Evolutionary conservation across 257 asterid species (phyloP).

Genomic region (Solanum pinnatisectum): DNA sequence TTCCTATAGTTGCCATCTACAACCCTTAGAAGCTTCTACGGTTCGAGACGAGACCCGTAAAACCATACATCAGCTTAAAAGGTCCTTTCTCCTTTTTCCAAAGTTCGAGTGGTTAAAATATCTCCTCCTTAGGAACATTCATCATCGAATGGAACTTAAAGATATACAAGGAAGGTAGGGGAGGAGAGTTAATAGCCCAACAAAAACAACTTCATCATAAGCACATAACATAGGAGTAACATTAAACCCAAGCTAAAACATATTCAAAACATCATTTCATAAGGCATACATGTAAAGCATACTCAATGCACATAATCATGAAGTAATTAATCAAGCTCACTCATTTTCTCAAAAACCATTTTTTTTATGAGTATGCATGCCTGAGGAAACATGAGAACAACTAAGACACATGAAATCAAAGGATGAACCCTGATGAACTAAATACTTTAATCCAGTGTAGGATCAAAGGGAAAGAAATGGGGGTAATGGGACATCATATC

Average conservation of each 20-base stretch:
- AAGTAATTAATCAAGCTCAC: neutral
- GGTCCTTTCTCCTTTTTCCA: neutral
- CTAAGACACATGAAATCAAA: too few species aligned
- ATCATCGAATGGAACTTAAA: neutral
- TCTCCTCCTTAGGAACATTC: too few species aligned
- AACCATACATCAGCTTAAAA: neutral
- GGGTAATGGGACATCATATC: too few species aligned
- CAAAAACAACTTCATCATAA: neutral
- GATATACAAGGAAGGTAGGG: neutral
- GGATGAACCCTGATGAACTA: too few species aligned
- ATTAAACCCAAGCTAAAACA: neutral
- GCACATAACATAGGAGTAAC: neutral
- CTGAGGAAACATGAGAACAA: neutral
- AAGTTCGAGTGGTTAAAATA: neutral
- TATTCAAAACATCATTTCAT: too few species aligned
- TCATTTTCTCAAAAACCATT: neutral
- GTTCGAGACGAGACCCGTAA: neutral
- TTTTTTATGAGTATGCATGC: neutral
- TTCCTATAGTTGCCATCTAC: neutral
- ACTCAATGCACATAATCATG: neutral
- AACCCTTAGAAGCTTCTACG: neutral
- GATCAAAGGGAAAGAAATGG: too few species aligned
- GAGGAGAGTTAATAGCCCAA: neutral
- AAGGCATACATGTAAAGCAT: neutral
- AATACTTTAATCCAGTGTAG: too few species aligned